These are phyloP conservation scores for Pseudogymnoascus sp. DNA, from an alignment of 2,329 filamentous ascomycete genomes.

Conservation along the genomic window DNA sequence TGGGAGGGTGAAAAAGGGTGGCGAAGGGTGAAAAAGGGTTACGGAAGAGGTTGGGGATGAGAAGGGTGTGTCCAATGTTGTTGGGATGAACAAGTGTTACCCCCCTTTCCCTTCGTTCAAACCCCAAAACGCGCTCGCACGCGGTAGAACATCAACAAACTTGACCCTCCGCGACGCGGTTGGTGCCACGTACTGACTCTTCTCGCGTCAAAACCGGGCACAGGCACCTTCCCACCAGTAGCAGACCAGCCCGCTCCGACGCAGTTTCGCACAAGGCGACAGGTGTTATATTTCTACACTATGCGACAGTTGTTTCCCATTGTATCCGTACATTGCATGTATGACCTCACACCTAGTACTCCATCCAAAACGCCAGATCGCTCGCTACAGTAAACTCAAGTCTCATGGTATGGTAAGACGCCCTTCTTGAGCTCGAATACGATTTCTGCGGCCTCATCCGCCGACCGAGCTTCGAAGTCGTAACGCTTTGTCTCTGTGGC, in stretches of 20 bases:
- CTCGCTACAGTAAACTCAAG: conserved; percentile 6
- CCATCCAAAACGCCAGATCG: neutral
- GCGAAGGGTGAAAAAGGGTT: conserved; percentile 35
- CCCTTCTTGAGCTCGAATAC: conserved; percentile 71
- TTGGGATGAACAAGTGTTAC: conserved; percentile 7
- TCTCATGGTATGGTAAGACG: conserved; percentile 49
- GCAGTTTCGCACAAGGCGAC: neutral
- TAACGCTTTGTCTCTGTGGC: conserved; percentile 72
- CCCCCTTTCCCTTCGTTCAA: neutral
- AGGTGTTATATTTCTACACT: conserved; percentile 8
- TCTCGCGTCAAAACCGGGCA: conserved; percentile 1
- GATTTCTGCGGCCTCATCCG: conserved; percentile 68
- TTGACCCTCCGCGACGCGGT: neutral
- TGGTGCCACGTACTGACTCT: conserved; percentile 2
- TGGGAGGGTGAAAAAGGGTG: conserved; percentile 31
- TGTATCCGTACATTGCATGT: neutral
- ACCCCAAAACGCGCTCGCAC: neutral
- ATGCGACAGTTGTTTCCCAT: neutral
- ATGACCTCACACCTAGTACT: neutral
- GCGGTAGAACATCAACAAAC: neutral
- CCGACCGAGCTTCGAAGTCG: conserved; percentile 71
- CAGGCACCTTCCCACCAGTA: neutral
- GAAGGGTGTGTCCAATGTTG: conserved; percentile 4
- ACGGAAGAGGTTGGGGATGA: conserved; percentile 14
- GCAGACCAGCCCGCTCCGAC: neutral